A percentile compares a stretch with the other conserved stretches of the same genome.
phyloP scores from a whole-genome alignment of 306 rosid genomes.

The Vigna trinervia region DNA sequence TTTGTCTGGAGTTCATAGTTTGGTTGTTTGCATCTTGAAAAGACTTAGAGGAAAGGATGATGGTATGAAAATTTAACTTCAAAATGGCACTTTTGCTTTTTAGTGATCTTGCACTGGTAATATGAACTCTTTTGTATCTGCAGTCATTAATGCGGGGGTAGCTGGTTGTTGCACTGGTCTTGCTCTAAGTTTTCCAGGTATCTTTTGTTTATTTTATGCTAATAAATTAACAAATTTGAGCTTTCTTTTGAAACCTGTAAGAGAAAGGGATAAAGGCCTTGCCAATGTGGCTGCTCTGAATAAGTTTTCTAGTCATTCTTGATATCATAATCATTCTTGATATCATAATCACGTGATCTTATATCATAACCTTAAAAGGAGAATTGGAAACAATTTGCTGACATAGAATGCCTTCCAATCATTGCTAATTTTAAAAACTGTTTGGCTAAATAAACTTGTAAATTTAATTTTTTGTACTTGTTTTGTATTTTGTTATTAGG shows the following conservation, averaged over 20 bases:
- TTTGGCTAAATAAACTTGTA: slow-evolving; percentile 15
- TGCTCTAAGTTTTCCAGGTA: slow-evolving; percentile 97
- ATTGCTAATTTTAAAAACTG: slow-evolving; percentile 19
- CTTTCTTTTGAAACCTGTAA: slow-evolving; percentile 2
- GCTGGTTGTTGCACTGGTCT: slow-evolving; percentile 99
- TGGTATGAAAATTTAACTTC: slow-evolving; percentile 53
- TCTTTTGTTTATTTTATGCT: neutral
- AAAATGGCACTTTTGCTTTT: slow-evolving; percentile 5
- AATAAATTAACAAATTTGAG: neutral
- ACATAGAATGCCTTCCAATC: neutral
- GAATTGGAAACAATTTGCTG: neutral
- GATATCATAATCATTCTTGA: slow-evolving; percentile 10
- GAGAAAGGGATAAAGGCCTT: slow-evolving; percentile 18
- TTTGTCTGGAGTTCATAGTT: slow-evolving; percentile 96
- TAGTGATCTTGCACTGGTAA: slow-evolving; percentile 17
- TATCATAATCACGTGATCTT: neutral
- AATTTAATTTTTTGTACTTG: slow-evolving; percentile 32
- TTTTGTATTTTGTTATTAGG: slow-evolving; percentile 4
- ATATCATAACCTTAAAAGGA: neutral
- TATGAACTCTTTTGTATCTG: slow-evolving; percentile 41
- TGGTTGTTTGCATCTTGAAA: slow-evolving; percentile 93
- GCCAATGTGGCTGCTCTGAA: neutral
- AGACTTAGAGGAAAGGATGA: slow-evolving; percentile 97
- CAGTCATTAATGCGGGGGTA: slow-evolving; percentile 94
- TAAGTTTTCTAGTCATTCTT: slow-evolving; percentile 21